Evolutionary conservation across 1,139 yeast genomes (phyloP).

Genomic region (Pichia sp.): DNA sequence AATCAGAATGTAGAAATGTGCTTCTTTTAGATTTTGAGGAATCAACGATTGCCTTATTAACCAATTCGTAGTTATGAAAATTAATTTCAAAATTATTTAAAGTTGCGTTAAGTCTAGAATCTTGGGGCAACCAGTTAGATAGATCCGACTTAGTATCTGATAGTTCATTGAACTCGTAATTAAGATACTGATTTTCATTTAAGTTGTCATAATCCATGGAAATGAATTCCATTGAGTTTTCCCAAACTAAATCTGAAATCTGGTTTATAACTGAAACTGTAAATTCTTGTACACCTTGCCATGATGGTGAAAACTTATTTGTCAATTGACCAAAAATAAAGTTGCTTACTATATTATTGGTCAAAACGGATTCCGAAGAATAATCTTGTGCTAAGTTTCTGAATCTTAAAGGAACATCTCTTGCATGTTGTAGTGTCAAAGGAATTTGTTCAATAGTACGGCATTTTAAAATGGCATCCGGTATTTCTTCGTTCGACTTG

Average conservation of each 20-base stretch:
- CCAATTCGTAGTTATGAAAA: slow-evolving; percentile 22
- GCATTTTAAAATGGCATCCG: slow-evolving; percentile 31
- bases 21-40: slow-evolving; percentile 30
- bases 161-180: slow-evolving; percentile 10
- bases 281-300: slow-evolving; percentile 67
- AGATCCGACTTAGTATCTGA: slow-evolving; percentile 10
- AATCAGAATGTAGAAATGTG: slow-evolving; percentile 28
- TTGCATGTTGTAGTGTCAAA: slow-evolving; percentile 54
- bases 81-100: slow-evolving; percentile 20
- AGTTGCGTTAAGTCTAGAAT: slow-evolving; percentile 30
- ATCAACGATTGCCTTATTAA: slow-evolving; percentile 31
- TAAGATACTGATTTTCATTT: slow-evolving; percentile 14
- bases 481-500: slow-evolving; percentile 14
- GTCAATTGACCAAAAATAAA: slow-evolving; percentile 69
- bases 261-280: slow-evolving; percentile 40
- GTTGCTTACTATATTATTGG: slow-evolving; percentile 39
- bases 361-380: slow-evolving; percentile 30
- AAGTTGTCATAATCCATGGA: slow-evolving; percentile 25
- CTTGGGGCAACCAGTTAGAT: slow-evolving; percentile 22
- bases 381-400: slow-evolving; percentile 51
- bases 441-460: slow-evolving; percentile 66
- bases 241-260: slow-evolving; percentile 50
- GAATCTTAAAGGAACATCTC: slow-evolving; percentile 67
- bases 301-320: slow-evolving; percentile 74
- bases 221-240: slow-evolving; percentile 36